Percentiles rank a stretch among this genome's conserved stretches.
Conservation (phyloP, 768 basidiomycete species). For the Phylloporus arenicola region DNA sequence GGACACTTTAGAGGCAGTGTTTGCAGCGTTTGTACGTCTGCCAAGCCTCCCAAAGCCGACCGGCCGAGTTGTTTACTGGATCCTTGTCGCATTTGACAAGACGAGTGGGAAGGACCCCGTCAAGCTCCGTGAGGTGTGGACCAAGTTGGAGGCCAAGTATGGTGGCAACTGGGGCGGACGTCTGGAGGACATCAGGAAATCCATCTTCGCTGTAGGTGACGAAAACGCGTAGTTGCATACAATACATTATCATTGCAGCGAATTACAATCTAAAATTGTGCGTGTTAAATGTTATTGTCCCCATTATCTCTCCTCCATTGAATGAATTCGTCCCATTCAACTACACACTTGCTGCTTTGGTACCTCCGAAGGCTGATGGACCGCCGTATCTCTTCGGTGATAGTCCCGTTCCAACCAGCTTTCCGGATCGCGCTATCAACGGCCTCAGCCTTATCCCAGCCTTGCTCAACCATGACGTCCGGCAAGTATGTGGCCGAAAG, state of each 20-base stretch:
- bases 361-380: constrained; percentile 75
- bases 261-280: constrained; percentile 4
- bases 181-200: constrained; percentile 39
- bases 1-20: constrained; percentile 50
- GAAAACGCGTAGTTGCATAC: not conserved
- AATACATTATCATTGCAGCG: constrained; percentile 6
- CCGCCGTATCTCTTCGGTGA: constrained; percentile 77
- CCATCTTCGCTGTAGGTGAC: constrained; percentile 27
- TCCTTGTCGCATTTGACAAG: constrained; percentile 59
- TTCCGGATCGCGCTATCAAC: constrained; percentile 90
- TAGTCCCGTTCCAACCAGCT: constrained; percentile 80
- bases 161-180: constrained; percentile 41
- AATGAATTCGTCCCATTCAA: constrained; percentile 72
- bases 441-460: constrained; percentile 88
- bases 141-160: constrained; percentile 51
- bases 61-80: constrained; percentile 54
- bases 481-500: constrained; percentile 91
- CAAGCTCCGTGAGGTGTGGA: constrained; percentile 54
- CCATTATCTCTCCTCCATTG: constrained; percentile 61
- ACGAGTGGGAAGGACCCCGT: constrained; percentile 48
- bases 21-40: constrained; percentile 57
- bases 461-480: constrained; percentile 87
- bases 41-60: constrained; percentile 41
- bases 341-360: constrained; percentile 66
- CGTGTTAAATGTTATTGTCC: constrained; percentile 28